Evolutionary conservation across 176 grass and related monocot species (phyloP).

Genomic region (Juncus inflexus): DNA sequence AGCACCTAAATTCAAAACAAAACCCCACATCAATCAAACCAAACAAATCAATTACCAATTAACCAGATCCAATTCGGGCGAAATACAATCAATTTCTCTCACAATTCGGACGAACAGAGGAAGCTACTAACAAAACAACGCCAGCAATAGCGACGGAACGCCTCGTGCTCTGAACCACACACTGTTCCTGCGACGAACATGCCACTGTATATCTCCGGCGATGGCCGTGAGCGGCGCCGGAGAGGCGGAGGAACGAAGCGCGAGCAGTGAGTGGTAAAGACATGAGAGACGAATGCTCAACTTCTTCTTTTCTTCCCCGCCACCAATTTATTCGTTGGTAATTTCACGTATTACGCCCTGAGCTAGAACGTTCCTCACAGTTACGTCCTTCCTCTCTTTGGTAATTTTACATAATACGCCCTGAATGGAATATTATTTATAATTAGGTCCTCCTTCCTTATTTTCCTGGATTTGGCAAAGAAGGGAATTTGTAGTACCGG

Average conservation of each 20-base stretch:
- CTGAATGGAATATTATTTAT: too few species aligned
- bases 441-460: too few species aligned
- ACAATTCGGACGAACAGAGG: neutral
- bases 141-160: constrained; percentile 29
- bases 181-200: neutral
- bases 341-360: too few species aligned
- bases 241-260: constrained; percentile 8
- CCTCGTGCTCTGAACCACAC: neutral
- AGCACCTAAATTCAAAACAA: constrained; percentile 38
- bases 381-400: too few species aligned
- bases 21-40: constrained; percentile 3
- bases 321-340: neutral
- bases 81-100: neutral
- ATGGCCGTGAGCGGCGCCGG: neutral
- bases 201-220: neutral
- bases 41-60: neutral
- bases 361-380: too few species aligned
- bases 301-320: neutral
- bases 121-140: constrained; percentile 27
- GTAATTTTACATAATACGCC: too few species aligned
- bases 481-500: too few species aligned
- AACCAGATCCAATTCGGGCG: neutral
- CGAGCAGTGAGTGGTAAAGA: constrained; percentile 12
- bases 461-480: too few species aligned
- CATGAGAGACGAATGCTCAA: neutral